Evolutionary conservation across 495 filamentous ascomycete genomes (phyloP).

Genomic region (Penicillium paradoxum): DNA sequence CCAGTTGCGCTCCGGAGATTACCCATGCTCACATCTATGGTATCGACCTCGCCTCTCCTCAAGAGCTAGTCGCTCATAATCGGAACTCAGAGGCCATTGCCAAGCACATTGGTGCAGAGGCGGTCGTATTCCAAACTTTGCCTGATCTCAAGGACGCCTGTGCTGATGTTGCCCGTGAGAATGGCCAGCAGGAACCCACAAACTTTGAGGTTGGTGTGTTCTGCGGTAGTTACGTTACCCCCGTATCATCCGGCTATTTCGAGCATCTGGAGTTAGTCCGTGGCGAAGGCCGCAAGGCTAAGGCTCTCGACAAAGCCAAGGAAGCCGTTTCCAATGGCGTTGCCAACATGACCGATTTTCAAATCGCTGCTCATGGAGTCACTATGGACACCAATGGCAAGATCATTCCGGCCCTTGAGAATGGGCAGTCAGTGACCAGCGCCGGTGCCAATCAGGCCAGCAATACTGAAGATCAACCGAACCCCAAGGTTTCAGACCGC

Average conservation of each 20-base stretch:
- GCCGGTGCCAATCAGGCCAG: slow-evolving; percentile 7
- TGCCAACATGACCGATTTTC: slow-evolving; percentile 56
- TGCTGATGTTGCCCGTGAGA: slow-evolving; percentile 56
- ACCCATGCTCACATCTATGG: slow-evolving; percentile 78
- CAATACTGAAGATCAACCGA: slow-evolving; percentile 20
- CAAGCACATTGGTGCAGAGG: slow-evolving; percentile 81
- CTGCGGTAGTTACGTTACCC: slow-evolving; percentile 85
- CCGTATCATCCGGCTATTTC: slow-evolving; percentile 79
- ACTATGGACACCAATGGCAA: slow-evolving; percentile 53
- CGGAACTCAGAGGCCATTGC: slow-evolving; percentile 65
- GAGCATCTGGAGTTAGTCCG: slow-evolving; percentile 73
- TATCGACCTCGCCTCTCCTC: slow-evolving; percentile 80
- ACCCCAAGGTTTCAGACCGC: slow-evolving; percentile 42
- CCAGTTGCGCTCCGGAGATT: slow-evolving; percentile 81
- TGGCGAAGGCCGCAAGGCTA: slow-evolving; percentile 67
- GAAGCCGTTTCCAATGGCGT: slow-evolving; percentile 64
- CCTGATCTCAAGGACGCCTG: slow-evolving; percentile 78
- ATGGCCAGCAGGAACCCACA: slow-evolving; percentile 48
- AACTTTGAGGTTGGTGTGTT: slow-evolving; percentile 95
- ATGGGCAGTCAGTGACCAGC: neutral
- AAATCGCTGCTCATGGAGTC: slow-evolving; percentile 59
- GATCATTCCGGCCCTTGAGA: slow-evolving; percentile 42
- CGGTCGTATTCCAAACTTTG: slow-evolving; percentile 86
- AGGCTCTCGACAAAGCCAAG: slow-evolving; percentile 63
- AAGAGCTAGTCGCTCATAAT: slow-evolving; percentile 80